Evolutionary conservation across 2,329 filamentous ascomycete species (phyloP).

Genomic region (Phialemonium atrogriseum): DNA sequence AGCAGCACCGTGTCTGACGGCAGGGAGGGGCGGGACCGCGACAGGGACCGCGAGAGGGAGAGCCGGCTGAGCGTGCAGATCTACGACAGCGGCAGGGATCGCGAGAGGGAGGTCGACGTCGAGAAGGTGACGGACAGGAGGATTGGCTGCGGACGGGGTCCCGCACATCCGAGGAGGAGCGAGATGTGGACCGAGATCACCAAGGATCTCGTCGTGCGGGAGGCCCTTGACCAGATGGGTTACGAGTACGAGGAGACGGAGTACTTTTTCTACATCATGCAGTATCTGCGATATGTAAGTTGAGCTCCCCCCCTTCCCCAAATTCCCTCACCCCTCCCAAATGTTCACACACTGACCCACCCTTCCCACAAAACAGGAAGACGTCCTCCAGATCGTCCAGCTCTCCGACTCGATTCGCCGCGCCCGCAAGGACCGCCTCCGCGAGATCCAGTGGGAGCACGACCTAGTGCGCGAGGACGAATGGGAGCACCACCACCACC

Average conservation of each 20-base stretch:
- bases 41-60: conserved; percentile 25
- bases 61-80: conserved; percentile 37
- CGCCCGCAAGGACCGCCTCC: conserved; percentile 42
- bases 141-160: conserved; percentile 29
- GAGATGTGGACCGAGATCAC: conserved; percentile 96
- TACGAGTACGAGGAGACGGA: conserved; percentile 90
- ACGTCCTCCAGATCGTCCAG: conserved; percentile 76
- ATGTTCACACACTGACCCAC: conserved; percentile 28
- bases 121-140: conserved; percentile 47
- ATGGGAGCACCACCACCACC: conserved; percentile 27
- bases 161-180: conserved; percentile 35
- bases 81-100: conserved; percentile 29
- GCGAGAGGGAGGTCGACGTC: conserved; percentile 41
- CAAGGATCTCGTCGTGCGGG: conserved; percentile 78
- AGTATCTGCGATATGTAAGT: conserved; percentile 82
- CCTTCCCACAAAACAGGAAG: conserved; percentile 62
- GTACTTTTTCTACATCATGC: conserved; percentile 84
- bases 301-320: conserved; percentile 1
- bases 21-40: conserved; percentile 13
- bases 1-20: conserved; percentile 16
- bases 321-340: conserved; percentile 1
- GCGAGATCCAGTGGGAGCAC: conserved; percentile 51
- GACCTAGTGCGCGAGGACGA: conserved; percentile 45
- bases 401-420: conserved; percentile 75
- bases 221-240: conserved; percentile 76